Base-by-base conservation (phyloP, 1,284 basidiomycete genomes). In the Puccinia triticina region DNA sequence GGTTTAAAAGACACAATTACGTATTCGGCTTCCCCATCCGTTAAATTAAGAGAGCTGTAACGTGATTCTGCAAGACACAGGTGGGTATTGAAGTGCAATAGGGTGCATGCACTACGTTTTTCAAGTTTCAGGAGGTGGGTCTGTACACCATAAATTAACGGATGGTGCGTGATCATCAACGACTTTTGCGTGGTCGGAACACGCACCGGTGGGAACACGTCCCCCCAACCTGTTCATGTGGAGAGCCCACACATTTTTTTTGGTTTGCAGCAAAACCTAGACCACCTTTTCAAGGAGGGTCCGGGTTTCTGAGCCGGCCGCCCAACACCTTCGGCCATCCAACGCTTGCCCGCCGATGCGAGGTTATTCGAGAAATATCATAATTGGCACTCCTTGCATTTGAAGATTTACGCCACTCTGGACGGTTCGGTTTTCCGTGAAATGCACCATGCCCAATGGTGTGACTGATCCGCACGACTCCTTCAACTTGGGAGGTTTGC, bases 21-120 rank as follows among this genome's bases (percentile, higher is more conserved):
- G 23, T 72, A 32, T 50, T 43, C 71, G 46, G 26, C 50, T 72
- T 72, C 48, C n/a, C 29, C n/a, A 69, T 48, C 66, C 64, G 37
- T 11, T 37, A 43, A 40, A 66, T 66, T 66, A 37, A 34, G 61
- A 64, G 61, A 37, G 32, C 34, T 37, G 61, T 64, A 37, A 64
- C 12, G 16, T 40, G 21, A 34, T 43, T 18, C 64, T 67, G 64
- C 43, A 43, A 12, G 40, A 43, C 40, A 7, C 40, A 48, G 66
- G n/a, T 69, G n/a, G 43, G 21, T 5, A 46, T 46, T 43, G 23
- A 4, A 43, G 37, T 67, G 40, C 37, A n/a, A 37, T 21, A 26
- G 23, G 1, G 8, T 26, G 64, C 43, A 43, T 43, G 64, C 43
- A 32, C 37, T 37, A 46, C 43, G 14, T 50, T 18, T 37, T 46